These are phyloP conservation scores for Fusarium praegraminearum DNA, from an alignment of 2,329 filamentous ascomycete species.

Conservation along the genomic window DNA sequence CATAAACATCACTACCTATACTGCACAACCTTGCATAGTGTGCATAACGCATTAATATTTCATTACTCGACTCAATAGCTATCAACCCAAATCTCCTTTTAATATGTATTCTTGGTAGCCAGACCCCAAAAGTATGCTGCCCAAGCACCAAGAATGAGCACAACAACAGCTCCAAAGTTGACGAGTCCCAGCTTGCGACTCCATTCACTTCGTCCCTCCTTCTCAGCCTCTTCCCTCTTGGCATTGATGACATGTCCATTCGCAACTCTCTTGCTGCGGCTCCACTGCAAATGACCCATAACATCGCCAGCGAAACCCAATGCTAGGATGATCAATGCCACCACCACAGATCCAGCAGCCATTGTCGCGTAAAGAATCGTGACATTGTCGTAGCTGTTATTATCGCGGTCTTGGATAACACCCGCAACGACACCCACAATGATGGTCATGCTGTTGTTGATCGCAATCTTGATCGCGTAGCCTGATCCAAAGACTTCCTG, in stretches of 20 bases:
- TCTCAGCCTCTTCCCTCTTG: slow-evolving; percentile 57
- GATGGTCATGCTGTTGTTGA: slow-evolving; percentile 74
- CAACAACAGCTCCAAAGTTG: slow-evolving; percentile 58
- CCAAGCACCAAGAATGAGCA: slow-evolving; percentile 65
- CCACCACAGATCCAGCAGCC: slow-evolving; percentile 61
- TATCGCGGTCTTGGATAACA: slow-evolving; percentile 68
- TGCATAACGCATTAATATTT: background rate
- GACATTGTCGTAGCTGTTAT: slow-evolving; percentile 67
- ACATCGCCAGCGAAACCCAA: slow-evolving; percentile 56
- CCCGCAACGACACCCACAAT: slow-evolving; percentile 69
- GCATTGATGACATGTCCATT: slow-evolving; percentile 59
- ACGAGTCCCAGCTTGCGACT: slow-evolving; percentile 57
- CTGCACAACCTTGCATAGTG: background rate
- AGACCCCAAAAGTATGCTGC: slow-evolving; percentile 71
- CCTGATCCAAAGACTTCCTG: slow-evolving; percentile 70
- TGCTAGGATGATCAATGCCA: slow-evolving; percentile 56
- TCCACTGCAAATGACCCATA: slow-evolving; percentile 68
- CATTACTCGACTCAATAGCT: background rate
- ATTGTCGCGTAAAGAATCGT: slow-evolving; percentile 68
- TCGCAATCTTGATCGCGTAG: slow-evolving; percentile 70
- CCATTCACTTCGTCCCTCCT: slow-evolving; percentile 49
- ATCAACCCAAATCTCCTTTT: no score
- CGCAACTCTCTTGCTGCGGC: slow-evolving; percentile 62
- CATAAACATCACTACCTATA: background rate
- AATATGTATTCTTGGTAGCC: slow-evolving; percentile 59